Evolutionary conservation across 352 stramenopile species (phyloP), one percentile per base, ranked within the genome.

Genomic region (Globisporangium sylvaticum): DNA sequence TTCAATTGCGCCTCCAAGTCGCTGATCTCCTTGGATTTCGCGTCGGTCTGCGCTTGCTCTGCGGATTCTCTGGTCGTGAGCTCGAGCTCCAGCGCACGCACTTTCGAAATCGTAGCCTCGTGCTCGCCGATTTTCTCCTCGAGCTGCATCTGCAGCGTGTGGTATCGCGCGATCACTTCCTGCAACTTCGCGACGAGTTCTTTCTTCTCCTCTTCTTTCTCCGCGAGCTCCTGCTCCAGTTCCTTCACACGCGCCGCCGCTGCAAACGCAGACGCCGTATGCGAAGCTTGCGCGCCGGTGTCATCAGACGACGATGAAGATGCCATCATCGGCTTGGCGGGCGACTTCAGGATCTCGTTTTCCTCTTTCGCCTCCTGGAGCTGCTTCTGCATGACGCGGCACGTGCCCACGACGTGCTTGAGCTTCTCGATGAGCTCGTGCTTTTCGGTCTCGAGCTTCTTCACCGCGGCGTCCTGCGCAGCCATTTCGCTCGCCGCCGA

Each of bases 341-440:
- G 75, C 1, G 68, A 78, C 46, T 78, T 76, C 56, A 83, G 64
- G 25, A 69, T 59, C 42, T 83, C 77, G 52, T 88, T 89, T 62
- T 89, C 80, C 39, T 83, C 73, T 67, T 78, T 84, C 27, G 73
- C 81, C 32, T 88, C 77, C 46, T 90, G 78, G 44, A 90, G 76
- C 60, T 91, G 81, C 69, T 89, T 86, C 65, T 91, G 83, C 77
- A 91, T 84, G 53, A 77, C 73, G 58, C 83, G 84, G 39, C 79
- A 90, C 31, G 78, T 90, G 46, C 67, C 77, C n/a, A 91, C 77
- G 52, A 89, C 83, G 27, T 80, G 72, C 74, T 90, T 90, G 62
- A 91, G 79, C 68, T 93, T 91, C 65, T 83, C 80, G 24, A 93
- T 85, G 48, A 94, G 80, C 72, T 91, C 81, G 29, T 78, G 74